Evolutionary conservation across 441 rosid genomes (phyloP).

Genomic region (Eutrema salsugineum): DNA sequence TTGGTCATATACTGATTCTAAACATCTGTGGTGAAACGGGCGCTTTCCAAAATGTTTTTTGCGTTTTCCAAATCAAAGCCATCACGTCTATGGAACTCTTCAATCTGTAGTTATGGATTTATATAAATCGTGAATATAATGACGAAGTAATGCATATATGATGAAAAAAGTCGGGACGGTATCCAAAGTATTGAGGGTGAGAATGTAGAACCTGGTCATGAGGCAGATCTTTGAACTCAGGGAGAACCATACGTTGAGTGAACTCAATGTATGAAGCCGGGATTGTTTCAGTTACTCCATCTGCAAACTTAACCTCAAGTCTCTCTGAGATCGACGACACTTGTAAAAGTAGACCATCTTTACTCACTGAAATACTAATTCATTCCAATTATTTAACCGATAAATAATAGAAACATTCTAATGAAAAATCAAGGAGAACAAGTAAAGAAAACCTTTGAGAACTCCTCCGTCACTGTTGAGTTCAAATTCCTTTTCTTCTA

Average conservation of each 20-base stretch:
- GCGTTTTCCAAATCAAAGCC: neutral
- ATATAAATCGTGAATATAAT: neutral
- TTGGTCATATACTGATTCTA: neutral
- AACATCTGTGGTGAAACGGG: neutral
- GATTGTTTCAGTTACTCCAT: neutral
- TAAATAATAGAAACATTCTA: no score
- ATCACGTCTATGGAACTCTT: neutral
- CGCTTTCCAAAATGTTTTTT: neutral
- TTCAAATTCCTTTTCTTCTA: conserved; percentile 37
- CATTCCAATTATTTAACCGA: no score
- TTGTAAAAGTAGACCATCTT: neutral
- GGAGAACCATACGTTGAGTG: neutral
- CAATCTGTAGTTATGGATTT: neutral
- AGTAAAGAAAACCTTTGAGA: neutral
- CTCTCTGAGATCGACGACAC: neutral
- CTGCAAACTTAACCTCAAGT: neutral
- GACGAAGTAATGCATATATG: no score
- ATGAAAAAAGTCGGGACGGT: no score
- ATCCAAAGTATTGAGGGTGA: no score
- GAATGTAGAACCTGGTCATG: neutral
- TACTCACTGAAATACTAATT: neutral
- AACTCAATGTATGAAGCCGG: conserved; percentile 3
- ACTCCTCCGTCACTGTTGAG: neutral
- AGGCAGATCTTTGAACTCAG: neutral
- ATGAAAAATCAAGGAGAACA: no score